Evolutionary conservation across 1,139 yeast genomes (phyloP).

Genomic region (Debaryomycetaceae sp.): DNA sequence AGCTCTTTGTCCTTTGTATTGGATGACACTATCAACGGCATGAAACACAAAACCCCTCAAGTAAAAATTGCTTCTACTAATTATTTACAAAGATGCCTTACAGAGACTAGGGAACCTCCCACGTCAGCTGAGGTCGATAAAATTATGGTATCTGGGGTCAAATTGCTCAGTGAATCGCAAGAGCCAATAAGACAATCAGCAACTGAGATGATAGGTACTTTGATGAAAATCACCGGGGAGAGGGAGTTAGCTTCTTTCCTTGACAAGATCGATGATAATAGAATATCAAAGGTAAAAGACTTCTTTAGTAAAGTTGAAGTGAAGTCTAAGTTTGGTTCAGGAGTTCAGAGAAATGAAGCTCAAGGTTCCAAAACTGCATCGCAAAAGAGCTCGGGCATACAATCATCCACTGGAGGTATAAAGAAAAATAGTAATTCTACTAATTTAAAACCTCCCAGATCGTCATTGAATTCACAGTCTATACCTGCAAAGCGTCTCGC

Average conservation of each 20-base stretch:
- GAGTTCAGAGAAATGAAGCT: slow-evolving; percentile 5
- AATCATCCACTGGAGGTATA: neutral
- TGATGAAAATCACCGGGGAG: slow-evolving; percentile 80
- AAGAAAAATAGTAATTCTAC: slow-evolving; percentile 2
- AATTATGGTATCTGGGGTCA: slow-evolving; percentile 54
- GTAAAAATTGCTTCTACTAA: slow-evolving; percentile 68
- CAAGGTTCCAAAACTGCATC: neutral
- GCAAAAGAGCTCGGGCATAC: neutral
- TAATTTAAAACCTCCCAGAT: slow-evolving; percentile 6
- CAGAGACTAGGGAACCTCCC: slow-evolving; percentile 50
- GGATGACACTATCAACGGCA: slow-evolving; percentile 56
- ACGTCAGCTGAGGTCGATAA: slow-evolving; percentile 50
- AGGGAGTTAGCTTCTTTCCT: slow-evolving; percentile 58
- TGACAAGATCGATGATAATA: slow-evolving; percentile 71
- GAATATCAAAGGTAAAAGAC: slow-evolving; percentile 64
- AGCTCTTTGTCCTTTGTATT: slow-evolving; percentile 57
- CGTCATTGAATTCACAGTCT: slow-evolving; percentile 17
- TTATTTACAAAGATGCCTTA: slow-evolving; percentile 64
- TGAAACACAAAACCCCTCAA: slow-evolving; percentile 82
- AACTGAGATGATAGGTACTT: slow-evolving; percentile 74
- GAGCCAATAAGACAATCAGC: slow-evolving; percentile 82
- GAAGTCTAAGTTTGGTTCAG: slow-evolving; percentile 23
- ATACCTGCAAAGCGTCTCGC: slow-evolving; percentile 67
- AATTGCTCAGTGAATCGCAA: slow-evolving; percentile 74
- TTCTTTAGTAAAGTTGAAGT: slow-evolving; percentile 58